phyloP scores from a whole-genome alignment of 495 filamentous ascomycete species.

The Penicillium chermesinum region DNA sequence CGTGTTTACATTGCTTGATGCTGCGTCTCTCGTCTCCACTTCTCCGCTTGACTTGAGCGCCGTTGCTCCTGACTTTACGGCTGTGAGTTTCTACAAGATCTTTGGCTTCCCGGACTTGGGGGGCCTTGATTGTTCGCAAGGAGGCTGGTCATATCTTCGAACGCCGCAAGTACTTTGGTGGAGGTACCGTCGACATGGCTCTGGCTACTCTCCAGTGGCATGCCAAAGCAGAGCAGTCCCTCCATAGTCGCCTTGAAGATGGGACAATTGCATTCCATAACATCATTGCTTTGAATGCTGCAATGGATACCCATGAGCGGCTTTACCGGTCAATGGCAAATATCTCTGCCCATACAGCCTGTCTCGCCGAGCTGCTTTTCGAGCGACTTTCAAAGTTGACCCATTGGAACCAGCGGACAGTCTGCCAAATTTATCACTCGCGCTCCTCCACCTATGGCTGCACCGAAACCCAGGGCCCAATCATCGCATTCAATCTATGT shows the following conservation, averaged over 20 bases:
- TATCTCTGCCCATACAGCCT: conserved; percentile 69
- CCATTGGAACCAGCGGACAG: conserved; percentile 62
- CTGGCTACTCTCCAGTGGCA: conserved; percentile 52
- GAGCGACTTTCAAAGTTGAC: conserved; percentile 51
- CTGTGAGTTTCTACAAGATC: conserved; percentile 92
- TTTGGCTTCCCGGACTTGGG: conserved; percentile 93
- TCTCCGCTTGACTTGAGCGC: conserved; percentile 67
- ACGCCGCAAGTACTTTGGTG: conserved; percentile 77
- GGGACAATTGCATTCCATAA: conserved; percentile 85
- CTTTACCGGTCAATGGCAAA: conserved; percentile 66
- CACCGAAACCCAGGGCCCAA: conserved; percentile 60
- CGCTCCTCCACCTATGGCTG: conserved; percentile 35
- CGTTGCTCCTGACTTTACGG: conserved; percentile 77
- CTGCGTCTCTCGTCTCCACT: conserved; percentile 77
- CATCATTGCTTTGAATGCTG: conserved; percentile 73
- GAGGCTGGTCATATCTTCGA: conserved; percentile 56
- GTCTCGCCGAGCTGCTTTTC: conserved; percentile 56
- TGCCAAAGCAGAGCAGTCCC: conserved; percentile 60
- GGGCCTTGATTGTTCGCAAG: conserved; percentile 79
- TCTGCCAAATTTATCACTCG: conserved; percentile 63
- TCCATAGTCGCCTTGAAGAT: conserved; percentile 82
- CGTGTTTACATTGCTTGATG: conserved; percentile 77
- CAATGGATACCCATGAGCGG: conserved; percentile 61
- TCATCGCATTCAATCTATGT: conserved; percentile 77
- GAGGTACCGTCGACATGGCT: conserved; percentile 90